Conservation (phyloP, 2,329 filamentous ascomycete genomes). For the Sporothrix euskadiensis region DNA sequence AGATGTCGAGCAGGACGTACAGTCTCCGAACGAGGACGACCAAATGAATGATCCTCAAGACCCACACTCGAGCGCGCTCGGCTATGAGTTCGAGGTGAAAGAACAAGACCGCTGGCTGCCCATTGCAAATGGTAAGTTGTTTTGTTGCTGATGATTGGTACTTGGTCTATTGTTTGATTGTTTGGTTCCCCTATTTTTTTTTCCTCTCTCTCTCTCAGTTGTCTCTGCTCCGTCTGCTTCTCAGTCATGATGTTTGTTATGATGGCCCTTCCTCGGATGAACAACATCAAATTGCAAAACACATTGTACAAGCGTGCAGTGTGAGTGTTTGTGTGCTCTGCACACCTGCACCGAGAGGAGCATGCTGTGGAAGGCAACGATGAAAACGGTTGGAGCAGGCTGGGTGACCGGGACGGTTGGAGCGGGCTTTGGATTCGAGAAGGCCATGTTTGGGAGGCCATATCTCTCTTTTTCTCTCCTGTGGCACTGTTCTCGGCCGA, state of each 20-base stretch:
- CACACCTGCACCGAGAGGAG: background rate
- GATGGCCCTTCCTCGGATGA: background rate
- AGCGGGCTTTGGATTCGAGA: background rate
- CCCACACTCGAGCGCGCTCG: conserved; percentile 72
- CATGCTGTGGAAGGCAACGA: conserved; percentile 5
- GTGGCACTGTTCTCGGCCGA: conserved; percentile 20
- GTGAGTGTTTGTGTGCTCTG: background rate
- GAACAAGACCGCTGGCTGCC: conserved; percentile 99
- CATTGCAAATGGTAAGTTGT: conserved; percentile 97
- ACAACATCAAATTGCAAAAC: background rate
- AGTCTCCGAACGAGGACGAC: conserved; percentile 91
- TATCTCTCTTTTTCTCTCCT: background rate
- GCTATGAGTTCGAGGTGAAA: conserved; percentile 97
- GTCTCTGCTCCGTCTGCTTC: background rate
- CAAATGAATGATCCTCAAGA: conserved; percentile 87
- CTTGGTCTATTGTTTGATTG: conserved; percentile 22
- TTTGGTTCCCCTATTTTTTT: background rate
- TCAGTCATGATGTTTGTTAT: background rate
- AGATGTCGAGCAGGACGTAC: conserved; percentile 90
- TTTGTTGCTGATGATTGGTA: conserved; percentile 37
- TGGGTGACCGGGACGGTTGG: background rate
- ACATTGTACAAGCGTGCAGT: conserved; percentile 9
- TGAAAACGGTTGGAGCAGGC: background rate
- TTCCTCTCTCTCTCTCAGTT: background rate
- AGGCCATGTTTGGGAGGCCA: background rate